Base-by-base conservation (phyloP, 768 basidiomycete species). In the Auricularia heimuer region DNA sequence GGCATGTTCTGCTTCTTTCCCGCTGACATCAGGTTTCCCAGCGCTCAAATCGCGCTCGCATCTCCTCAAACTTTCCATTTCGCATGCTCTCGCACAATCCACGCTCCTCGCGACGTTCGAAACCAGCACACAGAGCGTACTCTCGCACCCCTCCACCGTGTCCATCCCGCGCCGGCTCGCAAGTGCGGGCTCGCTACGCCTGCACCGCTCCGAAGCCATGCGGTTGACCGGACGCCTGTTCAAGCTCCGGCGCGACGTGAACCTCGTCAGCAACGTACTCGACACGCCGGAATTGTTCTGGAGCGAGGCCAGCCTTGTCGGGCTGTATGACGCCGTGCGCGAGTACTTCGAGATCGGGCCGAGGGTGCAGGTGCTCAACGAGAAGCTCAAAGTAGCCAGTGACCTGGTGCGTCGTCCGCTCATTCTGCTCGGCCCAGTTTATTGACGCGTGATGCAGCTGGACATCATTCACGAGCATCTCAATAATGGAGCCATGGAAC, bases 261-360 rank as follows among this genome's bases (percentile, higher is more conserved):
- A 95, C 70, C 78, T 98, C 1, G 92, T 94, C 10, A 91, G 89
- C 29, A 96, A 95, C 70, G 92, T 98, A 36, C 81, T 98, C 1
- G 95, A 98, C 71, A 88, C 92, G 4, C 94, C 94, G 0, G 93
- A 94, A 71, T 76, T 98, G 58, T 98, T 98, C 75, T 97, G 94
- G 95, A 88, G 86, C 62, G 94, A 96, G 72, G 94, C 93, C 11
- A 94, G 89, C 68, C 76, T 96, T 69, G 89, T 90, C 70, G 89
- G 86, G 35, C 75, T 98, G 42, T 98, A 98, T 71, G 92, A 94
- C 69, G 93, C 94, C 0, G 93, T 95, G 60, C 80, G 93, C 65
- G 94, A 94, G 69, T 98, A 98, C 71, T 92, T 97, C 83, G 95
- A 98, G 75, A 93, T 97, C 63, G 85, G 84, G 42, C 84, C 81